Percentiles rank a stretch among this genome's conserved stretches.
Evolutionary conservation across 768 basidiomycete species (phyloP).

Genomic region (Mycena alexandri): DNA sequence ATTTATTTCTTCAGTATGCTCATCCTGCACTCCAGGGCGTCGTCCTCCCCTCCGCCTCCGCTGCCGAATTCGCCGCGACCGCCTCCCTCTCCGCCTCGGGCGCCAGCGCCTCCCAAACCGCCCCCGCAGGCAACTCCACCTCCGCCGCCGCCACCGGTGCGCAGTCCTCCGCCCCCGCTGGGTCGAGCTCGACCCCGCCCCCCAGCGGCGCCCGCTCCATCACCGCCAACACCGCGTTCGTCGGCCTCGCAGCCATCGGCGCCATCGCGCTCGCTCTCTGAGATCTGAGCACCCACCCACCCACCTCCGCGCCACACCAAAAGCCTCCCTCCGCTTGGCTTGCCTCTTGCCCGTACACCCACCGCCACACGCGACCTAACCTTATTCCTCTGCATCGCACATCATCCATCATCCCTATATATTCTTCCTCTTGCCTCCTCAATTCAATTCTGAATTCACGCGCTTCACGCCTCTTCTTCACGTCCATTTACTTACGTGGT

Average conservation of each 20-base stretch:
- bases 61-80: slow-evolving; percentile 39
- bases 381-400: not conserved
- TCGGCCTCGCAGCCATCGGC: slow-evolving; percentile 58
- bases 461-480: slow-evolving; percentile 4
- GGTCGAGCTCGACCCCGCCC: slow-evolving; percentile 29
- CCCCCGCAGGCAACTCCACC: slow-evolving; percentile 41
- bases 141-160: slow-evolving; percentile 50
- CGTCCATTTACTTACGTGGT: too few relatives aligned
- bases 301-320: not conserved
- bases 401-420: too few relatives aligned
- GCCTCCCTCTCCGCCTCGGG: slow-evolving; percentile 16
- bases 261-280: slow-evolving; percentile 60
- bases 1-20: too few relatives aligned
- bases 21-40: slow-evolving; percentile 58
- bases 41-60: slow-evolving; percentile 55
- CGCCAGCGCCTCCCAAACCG: slow-evolving; percentile 30
- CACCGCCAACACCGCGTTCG: slow-evolving; percentile 51
- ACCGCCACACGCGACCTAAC: slow-evolving; percentile 5
- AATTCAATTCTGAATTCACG: too few relatives aligned
- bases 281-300: slow-evolving; percentile 51
- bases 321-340: not conserved
- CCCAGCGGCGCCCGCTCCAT: slow-evolving; percentile 41
- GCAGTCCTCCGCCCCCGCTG: slow-evolving; percentile 12
- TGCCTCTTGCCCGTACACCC: not conserved
- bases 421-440: not conserved